Conservation (phyloP, 192 early-diverging fungal genomes). For the Cetraspora pellucida region DNA sequence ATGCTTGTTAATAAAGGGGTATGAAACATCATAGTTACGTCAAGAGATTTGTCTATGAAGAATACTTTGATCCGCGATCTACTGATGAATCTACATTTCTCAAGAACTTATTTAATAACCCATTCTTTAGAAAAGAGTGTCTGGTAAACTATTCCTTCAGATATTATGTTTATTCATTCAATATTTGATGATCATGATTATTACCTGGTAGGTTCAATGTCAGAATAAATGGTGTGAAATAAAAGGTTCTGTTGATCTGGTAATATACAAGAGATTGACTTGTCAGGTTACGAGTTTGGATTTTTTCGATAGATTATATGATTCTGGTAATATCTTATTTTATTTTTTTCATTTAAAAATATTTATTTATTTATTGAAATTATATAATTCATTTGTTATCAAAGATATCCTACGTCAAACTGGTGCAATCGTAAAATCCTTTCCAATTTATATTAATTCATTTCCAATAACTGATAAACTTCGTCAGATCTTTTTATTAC, state of each 20-base stretch:
- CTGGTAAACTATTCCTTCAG: neutral
- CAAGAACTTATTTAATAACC: neutral
- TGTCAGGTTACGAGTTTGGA: neutral
- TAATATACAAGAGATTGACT: neutral
- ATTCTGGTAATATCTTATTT: neutral
- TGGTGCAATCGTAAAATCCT: neutral
- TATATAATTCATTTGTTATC: neutral
- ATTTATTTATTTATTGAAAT: neutral
- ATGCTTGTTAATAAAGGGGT: neutral
- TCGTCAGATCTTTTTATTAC: neutral
- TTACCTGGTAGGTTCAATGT: neutral
- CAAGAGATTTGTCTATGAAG: slow-evolving; percentile 12
- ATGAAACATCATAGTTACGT: slow-evolving; percentile 1
- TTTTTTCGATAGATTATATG: slow-evolving; percentile 11
- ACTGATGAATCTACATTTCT: neutral
- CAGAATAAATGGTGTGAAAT: neutral
- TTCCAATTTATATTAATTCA: neutral
- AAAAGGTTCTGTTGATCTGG: neutral
- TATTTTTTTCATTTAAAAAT: neutral
- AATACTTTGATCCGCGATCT: neutral
- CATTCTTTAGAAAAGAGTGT: neutral
- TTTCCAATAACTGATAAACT: neutral
- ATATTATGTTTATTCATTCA: too few species aligned
- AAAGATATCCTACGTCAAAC: neutral
- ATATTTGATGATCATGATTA: too few species aligned